Evolutionary conservation across 1,284 basidiomycete species (phyloP).

Genomic region (Rhodotorula mucilaginosa): DNA sequence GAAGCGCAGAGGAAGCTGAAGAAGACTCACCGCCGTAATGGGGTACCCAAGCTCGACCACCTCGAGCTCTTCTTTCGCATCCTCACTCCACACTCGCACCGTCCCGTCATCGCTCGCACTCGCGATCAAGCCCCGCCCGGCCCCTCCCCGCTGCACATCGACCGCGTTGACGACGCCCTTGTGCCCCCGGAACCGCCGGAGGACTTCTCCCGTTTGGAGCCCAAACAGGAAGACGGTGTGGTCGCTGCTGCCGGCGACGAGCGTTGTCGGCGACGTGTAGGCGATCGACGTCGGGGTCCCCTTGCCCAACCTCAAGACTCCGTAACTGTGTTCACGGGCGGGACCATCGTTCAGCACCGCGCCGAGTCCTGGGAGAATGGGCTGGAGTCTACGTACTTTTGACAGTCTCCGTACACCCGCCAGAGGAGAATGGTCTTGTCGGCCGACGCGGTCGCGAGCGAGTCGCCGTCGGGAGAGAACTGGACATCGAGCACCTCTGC

Average conservation of each 20-base stretch:
- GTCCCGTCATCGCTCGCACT: slow-evolving; percentile 86
- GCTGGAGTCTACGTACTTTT: slow-evolving; percentile 18
- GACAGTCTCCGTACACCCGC: slow-evolving; percentile 43
- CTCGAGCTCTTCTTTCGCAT: slow-evolving; percentile 70
- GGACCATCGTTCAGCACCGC: too few species aligned
- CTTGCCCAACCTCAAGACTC: slow-evolving; percentile 33
- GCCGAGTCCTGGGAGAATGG: too few species aligned
- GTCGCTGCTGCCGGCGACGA: slow-evolving; percentile 82
- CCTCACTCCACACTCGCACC: slow-evolving; percentile 82
- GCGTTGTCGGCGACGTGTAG: slow-evolving; percentile 38
- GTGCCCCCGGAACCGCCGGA: slow-evolving; percentile 74
- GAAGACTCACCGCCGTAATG: slow-evolving; percentile 63
- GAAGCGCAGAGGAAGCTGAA: not conserved
- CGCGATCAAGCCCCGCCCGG: slow-evolving; percentile 67
- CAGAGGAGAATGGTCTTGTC: slow-evolving; percentile 46
- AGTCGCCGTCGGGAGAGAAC: slow-evolving; percentile 45
- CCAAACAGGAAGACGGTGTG: slow-evolving; percentile 71
- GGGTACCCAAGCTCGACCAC: slow-evolving; percentile 81
- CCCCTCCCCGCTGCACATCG: slow-evolving; percentile 61
- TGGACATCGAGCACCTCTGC: slow-evolving; percentile 46
- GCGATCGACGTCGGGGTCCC: slow-evolving; percentile 36
- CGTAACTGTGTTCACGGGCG: slow-evolving; percentile 23
- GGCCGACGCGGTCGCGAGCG: slow-evolving; percentile 42
- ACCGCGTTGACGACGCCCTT: slow-evolving; percentile 81
- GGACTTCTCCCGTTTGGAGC: slow-evolving; percentile 67